Evolutionary conservation across 495 filamentous ascomycete species (phyloP).

Genomic region (Pseudotulostoma volvatum): DNA sequence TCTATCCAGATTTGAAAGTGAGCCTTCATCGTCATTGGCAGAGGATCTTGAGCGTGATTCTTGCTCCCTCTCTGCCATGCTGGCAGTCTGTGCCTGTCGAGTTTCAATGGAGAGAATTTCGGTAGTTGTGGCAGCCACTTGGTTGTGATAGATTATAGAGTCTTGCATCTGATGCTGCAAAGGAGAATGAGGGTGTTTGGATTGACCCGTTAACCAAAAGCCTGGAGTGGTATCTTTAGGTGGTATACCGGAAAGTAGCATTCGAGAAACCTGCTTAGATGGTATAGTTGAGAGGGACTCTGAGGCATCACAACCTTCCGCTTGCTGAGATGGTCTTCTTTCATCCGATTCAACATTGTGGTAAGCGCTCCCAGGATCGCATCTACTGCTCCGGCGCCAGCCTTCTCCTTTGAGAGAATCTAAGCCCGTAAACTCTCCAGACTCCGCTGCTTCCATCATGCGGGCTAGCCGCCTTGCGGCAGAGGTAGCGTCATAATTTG

Average conservation of each 20-base stretch:
- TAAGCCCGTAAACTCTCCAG: conserved; percentile 24
- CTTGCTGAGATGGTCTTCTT: no score
- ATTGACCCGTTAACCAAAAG: background rate
- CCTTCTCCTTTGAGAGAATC: conserved; percentile 16
- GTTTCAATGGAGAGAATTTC: background rate
- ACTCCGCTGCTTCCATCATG: conserved; percentile 29
- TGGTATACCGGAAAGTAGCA: background rate
- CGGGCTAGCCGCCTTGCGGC: conserved; percentile 22
- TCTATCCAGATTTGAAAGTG: background rate
- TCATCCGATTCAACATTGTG: background rate
- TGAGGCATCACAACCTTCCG: no score
- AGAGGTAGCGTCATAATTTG: conserved; percentile 29
- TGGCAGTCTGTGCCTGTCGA: background rate
- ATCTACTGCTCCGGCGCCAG: background rate
- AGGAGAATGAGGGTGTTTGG: background rate
- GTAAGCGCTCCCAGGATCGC: background rate
- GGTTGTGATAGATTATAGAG: no score
- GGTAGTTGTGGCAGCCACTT: background rate
- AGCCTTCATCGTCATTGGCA: background rate
- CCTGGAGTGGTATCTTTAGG: background rate
- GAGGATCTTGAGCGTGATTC: no score
- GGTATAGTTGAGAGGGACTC: no score
- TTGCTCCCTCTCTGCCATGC: no score
- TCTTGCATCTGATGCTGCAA: no score
- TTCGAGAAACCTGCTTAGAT: background rate